Base-by-base conservation (phyloP, 176 grass and related monocot genomes). In the Oryza longistaminata region DNA sequence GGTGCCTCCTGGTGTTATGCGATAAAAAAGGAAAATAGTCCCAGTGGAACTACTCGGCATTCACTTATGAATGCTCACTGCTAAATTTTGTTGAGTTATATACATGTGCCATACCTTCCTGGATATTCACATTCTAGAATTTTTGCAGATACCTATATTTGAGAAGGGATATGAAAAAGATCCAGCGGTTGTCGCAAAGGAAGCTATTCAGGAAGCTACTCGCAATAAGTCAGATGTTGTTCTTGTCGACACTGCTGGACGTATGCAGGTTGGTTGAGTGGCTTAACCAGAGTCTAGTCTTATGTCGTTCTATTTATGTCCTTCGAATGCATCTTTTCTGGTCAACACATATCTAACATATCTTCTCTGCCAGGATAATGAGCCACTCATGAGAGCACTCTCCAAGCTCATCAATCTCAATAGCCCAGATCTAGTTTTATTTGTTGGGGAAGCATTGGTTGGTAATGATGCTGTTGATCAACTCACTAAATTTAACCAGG, bases 381-480 rank as follows among this genome's bases (percentile, higher is more conserved):
- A 91, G 21, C 92, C 92, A 74, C 84, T 94, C 64, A 94, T 94
- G 92, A 94, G 92, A 44, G 92, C 92, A 45, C 88, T 94, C 64
- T 91, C 92, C 70, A 94, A 94, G 78, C 89, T 94, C 74, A 94
- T 94, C 83, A 94, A 94, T 86, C 80, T 89, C 35, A 94, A 94
- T 52, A 91, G 64, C 33, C 89, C 92, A 24, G 89, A 91, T 66
- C 76, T 94, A 58, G 89, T 91, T 87, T 83, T 94, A 71, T 94
- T 94, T 65, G 89, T 91, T 82, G 92, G 89, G 49, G 92, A 94
- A 33, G 92, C 92, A 11, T 82, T 94, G 80, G 92, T 94, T 81
- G 92, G 92, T 68, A 94, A 94, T 78, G 92, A 94, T 82, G 92
- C 92, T 79, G 89, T 91, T 72, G 92, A 94, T 85, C 89, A 94